phyloP scores from a whole-genome alignment of 83 land plant species.

The Thuja plicata region DNA sequence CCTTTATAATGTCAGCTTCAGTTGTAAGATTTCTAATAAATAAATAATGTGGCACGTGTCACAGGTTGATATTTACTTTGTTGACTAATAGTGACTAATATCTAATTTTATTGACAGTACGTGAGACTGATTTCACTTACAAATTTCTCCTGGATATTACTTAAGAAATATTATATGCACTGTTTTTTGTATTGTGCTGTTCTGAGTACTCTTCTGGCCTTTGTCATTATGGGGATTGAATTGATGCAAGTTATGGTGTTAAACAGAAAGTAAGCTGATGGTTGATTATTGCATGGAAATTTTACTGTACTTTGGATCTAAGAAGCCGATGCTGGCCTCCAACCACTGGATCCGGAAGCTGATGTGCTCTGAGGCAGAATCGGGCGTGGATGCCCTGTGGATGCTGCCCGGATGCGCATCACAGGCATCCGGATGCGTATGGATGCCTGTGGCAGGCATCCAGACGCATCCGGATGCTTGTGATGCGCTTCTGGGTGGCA shows the following conservation, averaged over 20 bases:
- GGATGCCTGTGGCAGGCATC: too few species aligned
- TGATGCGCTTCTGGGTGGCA: too few species aligned
- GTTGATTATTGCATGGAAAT: neutral
- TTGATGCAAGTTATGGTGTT: neutral
- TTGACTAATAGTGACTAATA: neutral
- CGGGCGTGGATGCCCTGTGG: too few species aligned
- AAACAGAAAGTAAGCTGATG: neutral
- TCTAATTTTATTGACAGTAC: neutral
- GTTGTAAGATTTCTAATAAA: neutral
- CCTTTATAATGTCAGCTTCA: slow-evolving; percentile 1
- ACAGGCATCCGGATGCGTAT: too few species aligned
- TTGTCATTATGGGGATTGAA: neutral
- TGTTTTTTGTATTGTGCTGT: neutral
- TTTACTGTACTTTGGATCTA: neutral
- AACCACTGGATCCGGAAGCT: too few species aligned
- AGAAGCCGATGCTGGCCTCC: too few species aligned
- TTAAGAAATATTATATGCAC: neutral
- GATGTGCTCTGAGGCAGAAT: too few species aligned
- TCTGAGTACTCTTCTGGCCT: neutral
- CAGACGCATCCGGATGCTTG: too few species aligned
- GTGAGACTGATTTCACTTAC: neutral
- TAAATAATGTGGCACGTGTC: neutral
- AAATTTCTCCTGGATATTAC: neutral
- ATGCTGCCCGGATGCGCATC: too few species aligned
- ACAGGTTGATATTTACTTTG: neutral